Conservation (phyloP, 1,139 yeast genomes). For the Yamadazyma blattariae region DNA sequence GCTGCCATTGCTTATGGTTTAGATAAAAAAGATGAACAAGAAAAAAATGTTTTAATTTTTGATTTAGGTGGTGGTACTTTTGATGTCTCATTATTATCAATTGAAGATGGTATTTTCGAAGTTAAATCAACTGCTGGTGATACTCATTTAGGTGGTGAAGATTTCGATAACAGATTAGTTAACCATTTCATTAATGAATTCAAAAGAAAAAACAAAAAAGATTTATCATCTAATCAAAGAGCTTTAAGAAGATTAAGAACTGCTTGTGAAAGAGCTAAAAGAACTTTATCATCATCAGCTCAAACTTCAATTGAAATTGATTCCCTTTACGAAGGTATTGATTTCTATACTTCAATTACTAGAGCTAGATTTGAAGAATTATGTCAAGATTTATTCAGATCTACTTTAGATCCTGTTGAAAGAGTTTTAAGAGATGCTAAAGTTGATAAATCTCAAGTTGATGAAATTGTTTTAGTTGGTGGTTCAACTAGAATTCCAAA, state of each 20-base stretch:
- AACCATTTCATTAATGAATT: constrained; percentile 93
- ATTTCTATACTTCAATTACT: constrained; percentile 93
- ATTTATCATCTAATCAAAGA: constrained; percentile 88
- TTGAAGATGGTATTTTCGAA: constrained; percentile 98
- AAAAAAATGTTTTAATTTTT: constrained; percentile 85
- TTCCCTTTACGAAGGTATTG: constrained; percentile 94
- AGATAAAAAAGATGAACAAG: constrained; percentile 61
- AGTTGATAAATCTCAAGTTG: constrained; percentile 82
- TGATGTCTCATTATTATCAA: constrained; percentile 94
- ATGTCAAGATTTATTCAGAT: constrained; percentile 91
- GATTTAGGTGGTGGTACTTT: constrained; percentile 99
- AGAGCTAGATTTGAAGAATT: constrained; percentile 98
- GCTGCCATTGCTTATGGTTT: constrained; percentile 65
- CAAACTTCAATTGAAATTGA: constrained; percentile 97
- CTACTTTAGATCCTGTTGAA: constrained; percentile 96
- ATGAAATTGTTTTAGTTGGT: constrained; percentile 98
- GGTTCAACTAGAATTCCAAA: constrained; percentile 99
- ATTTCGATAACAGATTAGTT: constrained; percentile 94
- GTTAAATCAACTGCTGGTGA: constrained; percentile 99
- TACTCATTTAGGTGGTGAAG: constrained; percentile 99
- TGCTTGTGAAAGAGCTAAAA: constrained; percentile 99
- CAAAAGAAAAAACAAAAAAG: constrained; percentile 96
- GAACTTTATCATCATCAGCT: constrained; percentile 95
- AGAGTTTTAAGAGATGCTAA: constrained; percentile 96
- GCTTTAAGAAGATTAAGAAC: constrained; percentile 98